These are phyloP conservation scores for Globomyces pollinis-pini DNA, from an alignment of 192 early-diverging fungal species.

Conservation along the genomic window DNA sequence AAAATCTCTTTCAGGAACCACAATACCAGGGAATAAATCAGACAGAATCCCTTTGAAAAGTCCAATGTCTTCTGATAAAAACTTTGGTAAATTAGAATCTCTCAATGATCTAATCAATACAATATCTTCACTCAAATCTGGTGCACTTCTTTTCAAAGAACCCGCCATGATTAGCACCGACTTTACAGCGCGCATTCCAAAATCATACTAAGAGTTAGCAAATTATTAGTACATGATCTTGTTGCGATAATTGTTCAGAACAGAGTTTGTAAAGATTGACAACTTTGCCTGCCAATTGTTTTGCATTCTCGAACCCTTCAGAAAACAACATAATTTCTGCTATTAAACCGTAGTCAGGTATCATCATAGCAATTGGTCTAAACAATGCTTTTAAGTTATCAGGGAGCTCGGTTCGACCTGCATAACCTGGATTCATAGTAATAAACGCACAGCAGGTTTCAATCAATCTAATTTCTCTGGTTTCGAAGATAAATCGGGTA, in stretches of 20 bases:
- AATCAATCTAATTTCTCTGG: slow-evolving; percentile 51
- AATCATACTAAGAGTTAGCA: too few relatives aligned
- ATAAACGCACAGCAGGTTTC: slow-evolving; percentile 54
- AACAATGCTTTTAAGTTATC: slow-evolving; percentile 58
- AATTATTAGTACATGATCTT: too few relatives aligned
- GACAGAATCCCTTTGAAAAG: slow-evolving; percentile 48
- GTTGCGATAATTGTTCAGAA: slow-evolving; percentile 55
- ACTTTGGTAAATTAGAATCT: slow-evolving; percentile 56
- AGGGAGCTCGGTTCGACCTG: slow-evolving; percentile 50
- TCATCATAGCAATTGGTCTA: slow-evolving; percentile 59
- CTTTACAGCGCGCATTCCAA: slow-evolving; percentile 60
- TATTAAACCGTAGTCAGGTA: slow-evolving; percentile 57
- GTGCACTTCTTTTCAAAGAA: slow-evolving; percentile 43
- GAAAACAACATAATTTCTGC: slow-evolving; percentile 60
- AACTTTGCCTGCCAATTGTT: slow-evolving; percentile 48
- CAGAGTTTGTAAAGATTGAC: slow-evolving; percentile 58
- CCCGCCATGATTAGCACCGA: slow-evolving; percentile 61
- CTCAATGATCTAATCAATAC: slow-evolving; percentile 50
- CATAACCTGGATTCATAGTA: slow-evolving; percentile 58
- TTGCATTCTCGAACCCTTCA: slow-evolving; percentile 57
- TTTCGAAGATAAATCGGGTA: slow-evolving; percentile 50
- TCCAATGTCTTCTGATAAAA: slow-evolving; percentile 50
- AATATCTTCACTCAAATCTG: slow-evolving; percentile 45
- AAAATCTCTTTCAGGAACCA: slow-evolving; percentile 44
- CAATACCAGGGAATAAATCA: slow-evolving; percentile 49